Evolutionary conservation across 805 yeast species (phyloP), one percentile per base, ranked within the genome.

Genomic region (Sugiyamaella lignohabitans): DNA sequence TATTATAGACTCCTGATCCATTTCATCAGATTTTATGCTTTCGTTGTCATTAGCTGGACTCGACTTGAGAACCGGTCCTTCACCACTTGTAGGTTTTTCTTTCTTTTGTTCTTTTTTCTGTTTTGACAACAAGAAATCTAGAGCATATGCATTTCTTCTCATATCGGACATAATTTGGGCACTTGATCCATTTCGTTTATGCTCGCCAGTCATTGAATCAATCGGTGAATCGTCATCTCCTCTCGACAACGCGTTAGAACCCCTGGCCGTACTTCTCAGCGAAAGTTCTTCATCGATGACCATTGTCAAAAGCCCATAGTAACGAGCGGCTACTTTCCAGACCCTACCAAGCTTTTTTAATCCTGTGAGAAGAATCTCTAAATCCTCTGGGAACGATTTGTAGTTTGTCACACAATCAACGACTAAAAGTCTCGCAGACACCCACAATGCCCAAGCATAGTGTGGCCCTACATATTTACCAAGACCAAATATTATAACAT

Each of bases 391-490:
- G 22, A 57, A 42, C 45, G 48, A 42, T 17, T 48, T 51, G 19
- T 47, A 45, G 8, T 41, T 37, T 22, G 57, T 52, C 11, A 57
- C 59, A 40, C 57, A 49, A 48, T 58, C 59, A 19, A 58, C 61
- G 23, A 58, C 48, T 2, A 56, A 39, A 10, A 58, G 46, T 38
- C 61, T 42, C 3, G 59, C 57, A 2, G 60, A 54, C 2, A 58
- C 61, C 60, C 60, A 58, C 16, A 58, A 30, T 5, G 52, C 47
- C 52, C 55, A 58, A 1, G 61, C 61, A 36, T 54, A 58, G 24
- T 58, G 60, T 10, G 61, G 60, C 3, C 61, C 61, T n/a, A 57
- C 50, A n/a, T 46, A 24, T 42, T 48, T 43, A 49, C 50, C 48
- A 6, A 39, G 40, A 8, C 49, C 47, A 32, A 46, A 29, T n/a